Evolutionary conservation across 2,329 filamentous ascomycete genomes (phyloP).

Genomic region (Grosmannia huntii): DNA sequence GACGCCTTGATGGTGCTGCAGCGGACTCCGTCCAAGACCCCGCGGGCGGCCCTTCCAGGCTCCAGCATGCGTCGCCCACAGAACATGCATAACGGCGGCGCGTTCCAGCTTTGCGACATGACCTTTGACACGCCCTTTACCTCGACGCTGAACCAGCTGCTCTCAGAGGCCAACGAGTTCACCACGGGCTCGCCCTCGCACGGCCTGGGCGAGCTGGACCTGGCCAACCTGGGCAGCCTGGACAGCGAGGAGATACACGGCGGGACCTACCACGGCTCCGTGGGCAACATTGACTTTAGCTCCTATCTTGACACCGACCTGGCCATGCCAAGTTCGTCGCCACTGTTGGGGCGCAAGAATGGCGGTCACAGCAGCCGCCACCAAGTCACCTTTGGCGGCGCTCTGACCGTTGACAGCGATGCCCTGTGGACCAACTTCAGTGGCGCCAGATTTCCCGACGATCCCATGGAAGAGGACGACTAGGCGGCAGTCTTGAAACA

Average conservation of each 20-base stretch:
- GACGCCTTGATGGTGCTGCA: conserved; percentile 26
- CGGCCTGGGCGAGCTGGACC: conserved; percentile 29
- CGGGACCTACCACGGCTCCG: conserved; percentile 12
- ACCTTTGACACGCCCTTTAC: conserved; percentile 45
- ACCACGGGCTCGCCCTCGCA: conserved; percentile 24
- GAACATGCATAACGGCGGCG: conserved; percentile 16
- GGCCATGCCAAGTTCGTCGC: conserved; percentile 35
- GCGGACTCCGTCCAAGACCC: conserved; percentile 29
- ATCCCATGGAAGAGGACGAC: neutral
- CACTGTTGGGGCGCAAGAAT: conserved; percentile 17
- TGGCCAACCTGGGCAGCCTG: conserved; percentile 26
- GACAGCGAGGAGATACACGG: conserved; percentile 21
- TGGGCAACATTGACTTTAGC: conserved; percentile 31
- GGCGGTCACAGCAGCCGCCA: neutral
- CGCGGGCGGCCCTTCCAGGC: conserved; percentile 22
- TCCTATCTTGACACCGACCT: conserved; percentile 34
- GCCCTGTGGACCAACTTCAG: conserved; percentile 14
- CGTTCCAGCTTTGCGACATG: conserved; percentile 22
- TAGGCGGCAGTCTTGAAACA: neutral
- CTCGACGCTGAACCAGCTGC: conserved; percentile 48
- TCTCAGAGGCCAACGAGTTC: conserved; percentile 42
- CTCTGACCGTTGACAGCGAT: conserved; percentile 12
- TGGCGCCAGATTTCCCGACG: conserved; percentile 1
- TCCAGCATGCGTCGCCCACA: conserved; percentile 25
- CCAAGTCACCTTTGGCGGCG: conserved; percentile 14